Conservation (phyloP, 352 stramenopile genomes). For the Phytopythium montanum region DNA sequence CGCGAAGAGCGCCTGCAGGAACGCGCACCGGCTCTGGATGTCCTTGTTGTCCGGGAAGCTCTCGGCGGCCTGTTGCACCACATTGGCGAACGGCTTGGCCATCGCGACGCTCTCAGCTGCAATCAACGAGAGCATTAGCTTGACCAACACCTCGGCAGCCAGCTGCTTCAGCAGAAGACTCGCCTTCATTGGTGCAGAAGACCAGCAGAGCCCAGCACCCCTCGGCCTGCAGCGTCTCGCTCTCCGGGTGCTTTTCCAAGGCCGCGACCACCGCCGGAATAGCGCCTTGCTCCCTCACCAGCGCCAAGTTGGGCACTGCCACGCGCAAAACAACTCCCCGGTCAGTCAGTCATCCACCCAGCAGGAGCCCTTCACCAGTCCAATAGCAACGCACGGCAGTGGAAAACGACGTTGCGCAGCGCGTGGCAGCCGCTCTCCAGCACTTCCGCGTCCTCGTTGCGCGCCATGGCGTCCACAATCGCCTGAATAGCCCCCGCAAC, state of each 20-base stretch:
- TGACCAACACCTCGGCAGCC: not conserved
- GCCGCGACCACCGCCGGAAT: conserved; percentile 59
- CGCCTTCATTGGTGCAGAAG: conserved; percentile 78
- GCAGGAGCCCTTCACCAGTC: not conserved
- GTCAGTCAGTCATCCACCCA: too few relatives aligned
- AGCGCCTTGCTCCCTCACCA: conserved; percentile 56
- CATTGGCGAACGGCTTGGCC: conserved; percentile 36
- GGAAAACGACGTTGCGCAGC: conserved; percentile 72
- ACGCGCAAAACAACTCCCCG: not conserved
- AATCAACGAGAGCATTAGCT: conserved; percentile 4
- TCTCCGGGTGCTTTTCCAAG: conserved; percentile 59
- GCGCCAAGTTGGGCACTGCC: conserved; percentile 52
- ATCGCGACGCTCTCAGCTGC: conserved; percentile 62
- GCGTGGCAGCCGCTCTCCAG: conserved; percentile 72
- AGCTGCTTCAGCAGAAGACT: not conserved
- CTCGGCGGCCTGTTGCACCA: conserved; percentile 45
- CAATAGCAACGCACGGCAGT: conserved; percentile 26
- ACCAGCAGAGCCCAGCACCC: conserved; percentile 74
- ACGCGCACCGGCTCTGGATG: conserved; percentile 65
- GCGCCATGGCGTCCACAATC: conserved; percentile 64
- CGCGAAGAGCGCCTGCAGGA: conserved; percentile 55
- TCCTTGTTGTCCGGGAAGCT: conserved; percentile 46
- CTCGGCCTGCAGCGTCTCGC: conserved; percentile 66
- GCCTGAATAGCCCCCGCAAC: conserved; percentile 45
- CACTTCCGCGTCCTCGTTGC: conserved; percentile 59